Conservation (phyloP, 495 filamentous ascomycete genomes). For the Daldinia loculata region DNA sequence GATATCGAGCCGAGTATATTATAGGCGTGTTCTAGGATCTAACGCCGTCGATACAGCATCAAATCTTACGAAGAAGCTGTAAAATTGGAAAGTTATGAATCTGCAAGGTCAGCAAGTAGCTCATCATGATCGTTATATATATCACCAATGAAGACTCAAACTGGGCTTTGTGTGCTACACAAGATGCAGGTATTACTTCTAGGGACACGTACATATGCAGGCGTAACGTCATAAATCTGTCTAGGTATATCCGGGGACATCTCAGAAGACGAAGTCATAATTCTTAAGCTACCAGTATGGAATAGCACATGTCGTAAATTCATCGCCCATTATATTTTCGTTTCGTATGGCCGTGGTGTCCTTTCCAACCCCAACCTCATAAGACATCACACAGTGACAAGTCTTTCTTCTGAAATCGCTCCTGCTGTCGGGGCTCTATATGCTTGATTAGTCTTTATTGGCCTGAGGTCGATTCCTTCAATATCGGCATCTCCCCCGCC, state of each 20-base stretch:
- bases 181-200: not conserved
- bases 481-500: constrained; percentile 15
- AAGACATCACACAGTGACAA: constrained; percentile 23
- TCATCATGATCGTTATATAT: not conserved
- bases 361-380: not conserved
- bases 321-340: constrained; percentile 28
- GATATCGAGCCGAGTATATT: not conserved
- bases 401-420: constrained; percentile 21
- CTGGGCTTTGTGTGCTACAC: not conserved
- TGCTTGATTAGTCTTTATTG: constrained; percentile 18
- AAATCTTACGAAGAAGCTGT: not conserved
- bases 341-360: not conserved
- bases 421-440: constrained; percentile 8
- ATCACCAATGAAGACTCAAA: not conserved
- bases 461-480: constrained; percentile 18
- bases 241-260: not conserved
- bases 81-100: not conserved
- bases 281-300: not conserved
- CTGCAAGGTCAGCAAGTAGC: not conserved
- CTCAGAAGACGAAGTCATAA: not conserved
- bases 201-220: not conserved
- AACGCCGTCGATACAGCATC: not conserved
- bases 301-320: constrained; percentile 10
- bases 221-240: not conserved
- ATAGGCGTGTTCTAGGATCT: not conserved